phyloP scores from a whole-genome alignment of 768 basidiomycete species.

The Termitomyces sp. region DNA sequence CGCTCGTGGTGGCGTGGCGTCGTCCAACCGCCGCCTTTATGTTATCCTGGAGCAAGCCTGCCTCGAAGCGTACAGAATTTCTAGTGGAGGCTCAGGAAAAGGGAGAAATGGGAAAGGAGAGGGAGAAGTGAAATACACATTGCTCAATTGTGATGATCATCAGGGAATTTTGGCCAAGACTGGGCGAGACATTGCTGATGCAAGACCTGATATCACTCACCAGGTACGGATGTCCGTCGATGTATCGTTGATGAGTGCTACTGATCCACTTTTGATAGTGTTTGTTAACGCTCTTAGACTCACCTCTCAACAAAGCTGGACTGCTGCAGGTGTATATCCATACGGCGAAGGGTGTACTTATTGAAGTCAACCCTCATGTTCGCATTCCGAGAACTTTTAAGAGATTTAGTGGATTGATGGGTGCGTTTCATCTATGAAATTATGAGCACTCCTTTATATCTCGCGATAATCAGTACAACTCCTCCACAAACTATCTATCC shows the following conservation, averaged over 20 bases:
- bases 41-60: slow-evolving; percentile 95
- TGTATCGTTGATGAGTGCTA: neutral
- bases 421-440: slow-evolving; percentile 37
- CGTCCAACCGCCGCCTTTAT: slow-evolving; percentile 67
- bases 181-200: slow-evolving; percentile 96
- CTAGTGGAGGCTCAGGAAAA: slow-evolving; percentile 55
- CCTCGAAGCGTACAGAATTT: slow-evolving; percentile 90
- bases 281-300: slow-evolving; percentile 92
- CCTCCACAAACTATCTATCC: slow-evolving; percentile 91
- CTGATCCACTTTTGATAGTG: slow-evolving; percentile 51
- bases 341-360: slow-evolving; percentile 92
- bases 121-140: slow-evolving; percentile 89
- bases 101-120: slow-evolving; percentile 55
- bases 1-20: slow-evolving; percentile 48
- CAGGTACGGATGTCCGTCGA: slow-evolving; percentile 54
- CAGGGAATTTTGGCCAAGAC: slow-evolving; percentile 98
- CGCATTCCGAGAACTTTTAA: slow-evolving; percentile 98
- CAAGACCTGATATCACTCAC: slow-evolving; percentile 98
- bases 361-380: slow-evolving; percentile 97
- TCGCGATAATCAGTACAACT: slow-evolving; percentile 73
- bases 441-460: slow-evolving; percentile 3
- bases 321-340: slow-evolving; percentile 97
- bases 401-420: slow-evolving; percentile 97
- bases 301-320: slow-evolving; percentile 96
- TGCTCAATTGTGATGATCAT: slow-evolving; percentile 98